A percentile compares a stretch with the other conserved stretches of the same genome.
Conservation (phyloP, 1,284 basidiomycete species). For the Moniliophthora roreri region DNA sequence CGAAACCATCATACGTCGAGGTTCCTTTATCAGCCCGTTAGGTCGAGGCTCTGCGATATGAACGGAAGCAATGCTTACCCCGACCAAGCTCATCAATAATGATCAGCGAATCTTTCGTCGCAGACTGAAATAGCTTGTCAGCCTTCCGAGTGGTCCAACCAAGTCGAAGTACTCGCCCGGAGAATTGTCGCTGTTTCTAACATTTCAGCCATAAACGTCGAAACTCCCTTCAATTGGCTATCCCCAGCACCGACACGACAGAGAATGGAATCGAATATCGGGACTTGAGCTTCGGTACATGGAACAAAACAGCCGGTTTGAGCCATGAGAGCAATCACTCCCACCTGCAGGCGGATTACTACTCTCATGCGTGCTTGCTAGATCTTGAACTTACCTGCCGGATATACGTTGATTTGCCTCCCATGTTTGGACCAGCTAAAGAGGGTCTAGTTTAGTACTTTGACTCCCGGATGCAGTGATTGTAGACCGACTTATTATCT, state of each 20-base stretch:
- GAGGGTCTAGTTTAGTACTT: neutral
- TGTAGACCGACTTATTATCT: slow-evolving; percentile 76
- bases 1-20: slow-evolving; percentile 98
- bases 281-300: slow-evolving; percentile 81
- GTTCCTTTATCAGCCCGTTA: slow-evolving; percentile 63
- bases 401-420: slow-evolving; percentile 93
- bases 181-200: slow-evolving; percentile 96
- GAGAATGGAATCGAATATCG: slow-evolving; percentile 95
- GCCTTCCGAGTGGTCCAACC: slow-evolving; percentile 8
- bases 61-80: slow-evolving; percentile 44
- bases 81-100: slow-evolving; percentile 98
- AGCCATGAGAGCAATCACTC: slow-evolving; percentile 94
- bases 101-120: slow-evolving; percentile 90
- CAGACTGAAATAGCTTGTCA: slow-evolving; percentile 55
- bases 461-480: slow-evolving; percentile 4
- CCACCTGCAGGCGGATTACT: slow-evolving; percentile 51
- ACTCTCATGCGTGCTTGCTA: slow-evolving; percentile 24
- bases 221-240: slow-evolving; percentile 96
- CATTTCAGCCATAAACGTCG: slow-evolving; percentile 99
- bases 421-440: slow-evolving; percentile 92
- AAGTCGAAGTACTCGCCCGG: slow-evolving; percentile 50
- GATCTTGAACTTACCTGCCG: slow-evolving; percentile 74
- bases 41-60: neutral
- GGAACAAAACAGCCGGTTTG: slow-evolving; percentile 97
- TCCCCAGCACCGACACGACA: slow-evolving; percentile 98